Base-by-base conservation (phyloP, 176 grass and related monocot genomes). In the Carex scoparia region DNA sequence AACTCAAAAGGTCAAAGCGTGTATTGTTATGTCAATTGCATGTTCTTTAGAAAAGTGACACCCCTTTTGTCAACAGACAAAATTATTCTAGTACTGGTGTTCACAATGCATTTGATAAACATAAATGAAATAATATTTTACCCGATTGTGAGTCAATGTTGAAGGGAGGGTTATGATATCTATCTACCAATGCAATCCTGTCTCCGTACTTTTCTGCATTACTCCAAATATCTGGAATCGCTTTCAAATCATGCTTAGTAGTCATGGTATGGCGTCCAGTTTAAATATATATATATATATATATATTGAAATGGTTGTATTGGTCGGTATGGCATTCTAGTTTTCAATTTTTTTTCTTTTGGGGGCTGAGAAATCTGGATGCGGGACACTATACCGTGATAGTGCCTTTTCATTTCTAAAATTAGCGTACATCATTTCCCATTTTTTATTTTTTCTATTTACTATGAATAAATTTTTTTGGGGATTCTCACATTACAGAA, bases 141-240 rank as follows among this genome's bases (percentile, higher is more conserved):
- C 92, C 92, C 90, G 86, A 79, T 89, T 89, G 44, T 92, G 94
- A 10, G 94, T 94, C 59, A 94, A 84, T 73, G 91, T 42, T 42
- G 94, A 91, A 2, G 84, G 85, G 84, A 40, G 92, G 94, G 11
- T 86, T 83, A 33, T 97, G 94, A 59, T 92, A 94, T 78, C 86
- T 92, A 87, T 97, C 92, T 1, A 91, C 3, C 60, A 97, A 84
- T 61, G 94, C 94, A 69, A 97, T 51, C 0, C 61, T 84, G 77
- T 94, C 92, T 73, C 90, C 65, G 1, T 89, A 94, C 65, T 94
- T 94, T 88, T 97, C 90, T 73, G 94, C 88, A 11, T 87, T 82
- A 76, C 86, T 97, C 92, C 94, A 97, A 61, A 97, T 97, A 85
- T 97, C 94, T 51, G 94, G 94, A 87, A 97, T 84, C 2, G 90